Percentiles rank a stretch among this genome's conserved stretches.
These are phyloP conservation scores for Tricholoma saponaceum DNA, from an alignment of 768 basidiomycete species.

Conservation along the genomic window DNA sequence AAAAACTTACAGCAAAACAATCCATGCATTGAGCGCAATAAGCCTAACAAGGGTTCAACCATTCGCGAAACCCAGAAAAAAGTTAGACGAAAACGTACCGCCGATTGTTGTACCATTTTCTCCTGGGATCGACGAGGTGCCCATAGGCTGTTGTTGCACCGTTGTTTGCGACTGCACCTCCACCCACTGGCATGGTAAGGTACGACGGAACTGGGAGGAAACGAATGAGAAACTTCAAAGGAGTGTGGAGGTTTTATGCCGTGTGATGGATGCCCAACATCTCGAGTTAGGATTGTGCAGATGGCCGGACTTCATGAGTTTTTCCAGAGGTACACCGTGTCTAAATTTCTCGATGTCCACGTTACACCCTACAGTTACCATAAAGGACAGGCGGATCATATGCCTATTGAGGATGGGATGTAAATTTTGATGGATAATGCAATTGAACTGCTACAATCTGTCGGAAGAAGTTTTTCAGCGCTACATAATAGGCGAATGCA, in stretches of 20 bases:
- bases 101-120: constrained; percentile 77
- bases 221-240: constrained; percentile 24
- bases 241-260: constrained; percentile 27
- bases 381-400: not conserved
- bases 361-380: not conserved
- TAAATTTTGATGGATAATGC: not conserved
- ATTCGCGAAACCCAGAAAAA: not conserved
- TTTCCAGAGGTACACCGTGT: constrained; percentile 41
- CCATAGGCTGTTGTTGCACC: constrained; percentile 34
- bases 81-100: constrained; percentile 32
- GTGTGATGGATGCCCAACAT: constrained; percentile 7
- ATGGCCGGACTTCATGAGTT: constrained; percentile 28
- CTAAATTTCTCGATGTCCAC: constrained; percentile 2
- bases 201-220: constrained; percentile 22
- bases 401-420: constrained; percentile 3
- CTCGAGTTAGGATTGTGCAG: constrained; percentile 23
- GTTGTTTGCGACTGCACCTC: constrained; percentile 38
- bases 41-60: constrained; percentile 32
- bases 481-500: not conserved
- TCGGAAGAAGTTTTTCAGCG: no score
- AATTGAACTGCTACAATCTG: not conserved
- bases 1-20: constrained; percentile 52
- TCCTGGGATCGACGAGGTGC: constrained; percentile 58
- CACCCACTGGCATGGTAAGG: constrained; percentile 45
- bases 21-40: constrained; percentile 65